These are phyloP conservation scores for Melampsora americana DNA, from an alignment of 1,284 basidiomycete species.

Conservation along the genomic window DNA sequence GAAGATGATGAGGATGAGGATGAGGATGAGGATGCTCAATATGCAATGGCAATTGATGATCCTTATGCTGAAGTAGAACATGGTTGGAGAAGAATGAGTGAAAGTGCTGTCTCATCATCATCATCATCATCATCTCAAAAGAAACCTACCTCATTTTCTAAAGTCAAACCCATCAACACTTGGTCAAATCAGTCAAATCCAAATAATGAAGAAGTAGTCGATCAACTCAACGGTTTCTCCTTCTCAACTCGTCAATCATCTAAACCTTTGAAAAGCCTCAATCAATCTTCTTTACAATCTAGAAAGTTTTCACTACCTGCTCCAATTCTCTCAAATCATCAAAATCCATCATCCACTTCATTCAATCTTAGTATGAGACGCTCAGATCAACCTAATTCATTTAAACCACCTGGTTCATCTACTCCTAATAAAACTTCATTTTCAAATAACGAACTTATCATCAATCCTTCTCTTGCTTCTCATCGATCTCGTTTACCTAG, in stretches of 20 bases:
- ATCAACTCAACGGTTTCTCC: constrained; percentile 22
- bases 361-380: constrained; percentile 12
- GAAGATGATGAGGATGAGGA: neutral
- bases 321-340: neutral
- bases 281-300: neutral
- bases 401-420: constrained; percentile 9
- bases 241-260: neutral
- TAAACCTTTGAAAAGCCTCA: neutral
- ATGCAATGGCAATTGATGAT: constrained; percentile 37
- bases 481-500: constrained; percentile 31
- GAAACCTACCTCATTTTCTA: neutral
- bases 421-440: constrained; percentile 30
- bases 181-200: constrained; percentile 1
- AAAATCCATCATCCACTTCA: neutral
- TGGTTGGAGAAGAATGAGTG: constrained; percentile 26
- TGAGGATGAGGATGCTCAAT: constrained; percentile 17
- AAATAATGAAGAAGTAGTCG: constrained; percentile 29
- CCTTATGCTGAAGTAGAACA: constrained; percentile 36
- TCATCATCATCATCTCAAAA: constrained; percentile 9
- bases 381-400: constrained; percentile 9
- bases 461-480: constrained; percentile 3
- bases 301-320: constrained; percentile 17
- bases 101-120: neutral
- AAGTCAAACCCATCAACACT: constrained; percentile 4
- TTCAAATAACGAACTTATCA: constrained; percentile 23